These are phyloP conservation scores for Tulasnella sp. DNA, from an alignment of 768 basidiomycete genomes.

Conservation along the genomic window DNA sequence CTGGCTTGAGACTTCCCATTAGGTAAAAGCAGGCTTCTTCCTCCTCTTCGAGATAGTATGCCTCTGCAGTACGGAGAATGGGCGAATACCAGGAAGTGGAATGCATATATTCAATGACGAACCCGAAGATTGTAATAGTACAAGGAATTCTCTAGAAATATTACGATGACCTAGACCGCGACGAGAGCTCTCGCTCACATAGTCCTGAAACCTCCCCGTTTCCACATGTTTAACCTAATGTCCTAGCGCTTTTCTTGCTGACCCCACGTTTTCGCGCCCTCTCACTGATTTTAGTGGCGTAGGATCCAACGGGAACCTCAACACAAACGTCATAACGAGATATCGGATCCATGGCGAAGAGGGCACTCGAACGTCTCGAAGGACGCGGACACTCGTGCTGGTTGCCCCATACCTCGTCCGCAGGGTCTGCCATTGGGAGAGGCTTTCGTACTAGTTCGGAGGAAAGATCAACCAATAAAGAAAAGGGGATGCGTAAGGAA, in stretches of 20 bases:
- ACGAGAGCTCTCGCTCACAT: too few species aligned
- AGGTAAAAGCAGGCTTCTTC: too few species aligned
- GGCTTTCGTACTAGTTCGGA: not conserved
- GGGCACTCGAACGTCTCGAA: not conserved
- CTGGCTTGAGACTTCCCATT: too few species aligned
- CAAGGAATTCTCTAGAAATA: too few species aligned
- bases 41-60: too few species aligned
- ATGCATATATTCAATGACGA: too few species aligned
- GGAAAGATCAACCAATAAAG: not conserved
- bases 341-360: not conserved
- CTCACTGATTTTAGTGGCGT: not conserved
- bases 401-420: not conserved
- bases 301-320: not conserved
- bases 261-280: not conserved
- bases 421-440: not conserved
- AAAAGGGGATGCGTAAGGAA: not conserved
- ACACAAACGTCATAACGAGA: not conserved
- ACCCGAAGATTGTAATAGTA: too few species aligned
- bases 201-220: not conserved
- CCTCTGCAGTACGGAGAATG: too few species aligned
- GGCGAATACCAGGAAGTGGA: too few species aligned
- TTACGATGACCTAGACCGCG: not conserved
- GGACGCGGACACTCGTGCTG: not conserved
- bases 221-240: not conserved
- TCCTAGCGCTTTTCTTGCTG: not conserved